A percentile compares a stretch with the other conserved stretches of the same genome.
These are phyloP conservation scores for Magnolia officinalis DNA, from an alignment of 164 flowering plant species.

Conservation along the genomic window DNA sequence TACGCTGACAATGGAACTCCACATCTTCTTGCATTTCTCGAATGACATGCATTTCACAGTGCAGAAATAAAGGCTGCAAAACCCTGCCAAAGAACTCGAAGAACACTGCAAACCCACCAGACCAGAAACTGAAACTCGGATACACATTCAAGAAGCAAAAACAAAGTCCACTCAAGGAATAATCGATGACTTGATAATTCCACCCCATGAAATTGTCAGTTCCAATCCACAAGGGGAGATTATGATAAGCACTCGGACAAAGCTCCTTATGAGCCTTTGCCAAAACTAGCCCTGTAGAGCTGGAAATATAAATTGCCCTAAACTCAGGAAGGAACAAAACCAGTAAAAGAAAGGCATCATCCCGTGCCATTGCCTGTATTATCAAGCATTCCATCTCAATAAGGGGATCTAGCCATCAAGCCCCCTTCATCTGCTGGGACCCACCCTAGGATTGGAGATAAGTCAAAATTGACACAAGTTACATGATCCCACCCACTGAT, in stretches of 20 bases:
- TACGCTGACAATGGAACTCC: slow-evolving; percentile 8
- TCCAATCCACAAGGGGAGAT: neutral
- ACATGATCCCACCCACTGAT: too few relatives aligned
- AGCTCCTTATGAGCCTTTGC: neutral
- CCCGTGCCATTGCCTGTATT: too few relatives aligned
- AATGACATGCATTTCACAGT: slow-evolving; percentile 1
- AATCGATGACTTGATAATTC: neutral
- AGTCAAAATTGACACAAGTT: too few relatives aligned
- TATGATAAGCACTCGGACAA: neutral
- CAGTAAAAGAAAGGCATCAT: too few relatives aligned
- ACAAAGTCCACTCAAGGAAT: neutral
- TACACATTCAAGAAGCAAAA: neutral
- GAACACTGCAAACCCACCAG: neutral
- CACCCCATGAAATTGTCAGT: too few relatives aligned
- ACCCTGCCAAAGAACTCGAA: neutral
- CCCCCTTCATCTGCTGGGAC: too few relatives aligned
- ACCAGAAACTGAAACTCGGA: neutral
- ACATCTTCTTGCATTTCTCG: slow-evolving; percentile 8
- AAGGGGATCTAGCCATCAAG: too few relatives aligned
- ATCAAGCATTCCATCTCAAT: too few relatives aligned
- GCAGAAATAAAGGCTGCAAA: neutral
- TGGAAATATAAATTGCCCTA: slow-evolving; percentile 7
- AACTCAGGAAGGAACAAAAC: too few relatives aligned
- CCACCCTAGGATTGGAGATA: too few relatives aligned
- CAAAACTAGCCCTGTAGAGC: slow-evolving; percentile 8